Conservation (phyloP, 495 filamentous ascomycete genomes). For the Jackrogersella minutella region DNA sequence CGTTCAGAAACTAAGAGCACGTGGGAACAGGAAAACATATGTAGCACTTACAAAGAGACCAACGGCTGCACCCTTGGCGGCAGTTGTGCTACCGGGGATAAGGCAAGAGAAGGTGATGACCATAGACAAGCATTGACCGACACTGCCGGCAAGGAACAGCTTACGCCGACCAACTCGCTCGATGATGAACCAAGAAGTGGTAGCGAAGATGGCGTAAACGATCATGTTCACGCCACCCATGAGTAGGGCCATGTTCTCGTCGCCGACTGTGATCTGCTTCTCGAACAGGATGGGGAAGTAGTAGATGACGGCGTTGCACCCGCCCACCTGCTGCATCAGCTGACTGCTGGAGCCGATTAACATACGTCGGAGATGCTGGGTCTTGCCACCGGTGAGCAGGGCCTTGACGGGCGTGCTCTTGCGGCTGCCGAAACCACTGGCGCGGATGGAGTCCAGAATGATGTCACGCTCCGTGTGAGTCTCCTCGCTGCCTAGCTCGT, state of each 20-base stretch:
- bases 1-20: too few species aligned
- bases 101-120: conserved; percentile 70
- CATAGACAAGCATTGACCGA: conserved; percentile 72
- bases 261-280: conserved; percentile 37
- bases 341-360: conserved; percentile 63
- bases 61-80: conserved; percentile 53
- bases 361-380: conserved; percentile 66
- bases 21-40: too few species aligned
- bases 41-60: conserved; percentile 53
- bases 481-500: conserved; percentile 62
- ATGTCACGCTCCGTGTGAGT: conserved; percentile 63
- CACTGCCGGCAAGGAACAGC: conserved; percentile 63
- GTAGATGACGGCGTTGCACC: conserved; percentile 79
- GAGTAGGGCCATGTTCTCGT: conserved; percentile 38
- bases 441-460: conserved; percentile 64
- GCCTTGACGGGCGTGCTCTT: conserved; percentile 57
- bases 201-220: conserved; percentile 76
- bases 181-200: conserved; percentile 77
- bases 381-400: conserved; percentile 65
- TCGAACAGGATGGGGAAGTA: conserved; percentile 60
- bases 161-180: conserved; percentile 73
- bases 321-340: conserved; percentile 76
- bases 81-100: conserved; percentile 59
- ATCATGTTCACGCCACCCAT: conserved; percentile 53
- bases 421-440: conserved; percentile 47